phyloP scores from a whole-genome alignment of 1,284 basidiomycete species.

The Cutaneotrichosporon sp. region DNA sequence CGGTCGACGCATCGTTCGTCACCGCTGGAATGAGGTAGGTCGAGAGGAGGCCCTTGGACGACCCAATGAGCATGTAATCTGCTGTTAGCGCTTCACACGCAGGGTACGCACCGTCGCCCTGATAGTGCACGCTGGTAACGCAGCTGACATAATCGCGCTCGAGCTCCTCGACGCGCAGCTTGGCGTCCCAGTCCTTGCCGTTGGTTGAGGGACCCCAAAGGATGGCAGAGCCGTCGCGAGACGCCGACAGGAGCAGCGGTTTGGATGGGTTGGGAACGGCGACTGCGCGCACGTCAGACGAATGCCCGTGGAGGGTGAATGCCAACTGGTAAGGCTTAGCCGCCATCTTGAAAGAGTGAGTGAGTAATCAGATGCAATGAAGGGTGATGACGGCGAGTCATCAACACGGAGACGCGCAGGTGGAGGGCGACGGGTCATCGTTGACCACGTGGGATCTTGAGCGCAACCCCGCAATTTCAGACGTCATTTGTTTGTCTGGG shows the following conservation, averaged over 20 bases:
- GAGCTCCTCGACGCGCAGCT: conserved; percentile 78
- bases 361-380: not conserved
- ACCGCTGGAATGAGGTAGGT: conserved; percentile 58
- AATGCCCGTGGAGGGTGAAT: conserved; percentile 62
- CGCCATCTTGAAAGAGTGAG: conserved; percentile 9
- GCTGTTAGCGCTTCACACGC: conserved; percentile 17
- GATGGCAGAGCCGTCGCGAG: conserved; percentile 84
- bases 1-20: conserved; percentile 44
- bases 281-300: conserved; percentile 47
- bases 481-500: not conserved
- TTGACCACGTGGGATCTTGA: conserved; percentile 1
- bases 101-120: conserved; percentile 42
- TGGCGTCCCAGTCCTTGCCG: conserved; percentile 64
- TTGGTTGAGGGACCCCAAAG: conserved; percentile 67
- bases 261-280: conserved; percentile 30
- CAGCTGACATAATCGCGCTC: conserved; percentile 64
- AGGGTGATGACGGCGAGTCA: not conserved
- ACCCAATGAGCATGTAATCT: conserved; percentile 82
- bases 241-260: conserved; percentile 70
- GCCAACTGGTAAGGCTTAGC: conserved; percentile 68
- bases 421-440: conserved; percentile 13
- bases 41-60: conserved; percentile 80
- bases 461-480: not conserved
- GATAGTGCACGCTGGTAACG: conserved; percentile 36
- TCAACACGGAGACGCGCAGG: not conserved